A percentile compares a stretch with the other conserved stretches of the same genome.
phyloP scores from a whole-genome alignment of 768 basidiomycete genomes.

The Lactifluus volemus region DNA sequence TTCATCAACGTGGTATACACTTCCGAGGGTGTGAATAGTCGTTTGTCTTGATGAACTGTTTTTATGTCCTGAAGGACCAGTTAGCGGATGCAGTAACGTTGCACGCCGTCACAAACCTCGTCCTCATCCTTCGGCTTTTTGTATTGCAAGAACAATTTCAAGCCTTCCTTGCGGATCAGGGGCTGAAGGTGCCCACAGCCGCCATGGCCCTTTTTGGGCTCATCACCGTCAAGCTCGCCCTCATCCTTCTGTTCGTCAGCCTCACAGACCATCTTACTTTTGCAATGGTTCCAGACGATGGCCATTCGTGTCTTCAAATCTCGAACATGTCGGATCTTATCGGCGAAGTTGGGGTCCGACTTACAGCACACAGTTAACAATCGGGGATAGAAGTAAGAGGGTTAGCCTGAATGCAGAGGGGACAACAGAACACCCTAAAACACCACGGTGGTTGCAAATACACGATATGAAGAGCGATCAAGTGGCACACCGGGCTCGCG shows the following conservation, averaged over 20 bases:
- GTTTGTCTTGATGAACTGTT: slow-evolving; percentile 72
- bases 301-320: slow-evolving; percentile 85
- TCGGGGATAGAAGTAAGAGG: slow-evolving; percentile 34
- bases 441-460: slow-evolving; percentile 17
- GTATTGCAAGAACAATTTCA: slow-evolving; percentile 92
- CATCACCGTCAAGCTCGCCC: slow-evolving; percentile 57
- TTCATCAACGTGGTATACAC: slow-evolving; percentile 95
- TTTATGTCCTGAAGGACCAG: slow-evolving; percentile 54
- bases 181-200: slow-evolving; percentile 95
- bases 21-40: slow-evolving; percentile 74
- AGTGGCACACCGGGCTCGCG: slow-evolving; percentile 52
- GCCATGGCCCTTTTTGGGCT: slow-evolving; percentile 87
- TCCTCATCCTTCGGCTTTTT: slow-evolving; percentile 93
- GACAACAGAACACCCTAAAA: slow-evolving; percentile 22
- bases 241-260: slow-evolving; percentile 85
- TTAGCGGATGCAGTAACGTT: slow-evolving; percentile 9
- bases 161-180: slow-evolving; percentile 81
- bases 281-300: slow-evolving; percentile 79
- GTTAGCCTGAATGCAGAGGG: slow-evolving; percentile 48
- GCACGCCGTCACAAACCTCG: slow-evolving; percentile 45
- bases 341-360: slow-evolving; percentile 78
- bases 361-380: slow-evolving; percentile 33
- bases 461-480: slow-evolving; percentile 43
- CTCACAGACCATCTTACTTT: slow-evolving; percentile 83
- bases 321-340: slow-evolving; percentile 79